Base-by-base conservation (phyloP, 179 eudicot species). In the Camellia oleifera region DNA sequence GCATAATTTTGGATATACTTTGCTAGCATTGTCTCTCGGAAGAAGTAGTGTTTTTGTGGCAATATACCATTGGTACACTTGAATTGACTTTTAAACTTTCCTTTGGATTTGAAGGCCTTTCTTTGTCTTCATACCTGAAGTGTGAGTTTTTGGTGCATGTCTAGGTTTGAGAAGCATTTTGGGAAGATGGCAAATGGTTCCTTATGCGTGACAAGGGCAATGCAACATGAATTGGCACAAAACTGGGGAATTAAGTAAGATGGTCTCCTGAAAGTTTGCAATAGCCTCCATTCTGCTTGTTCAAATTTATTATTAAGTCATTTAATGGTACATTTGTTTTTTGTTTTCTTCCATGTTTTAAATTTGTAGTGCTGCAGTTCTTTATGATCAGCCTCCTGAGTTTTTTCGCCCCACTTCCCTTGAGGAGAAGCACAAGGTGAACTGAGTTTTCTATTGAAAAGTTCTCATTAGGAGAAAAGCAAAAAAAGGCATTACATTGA, bases 1-100 rank as follows among this genome's bases (percentile, higher is more conserved):
- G 99, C 99, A 96, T 85, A 96, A 96, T 83, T 96, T 96, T 89
- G 99, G 99, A 78, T 96, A 91, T 81, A 96, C 99, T 11, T 84
- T 96, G 63, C 90, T 96, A 71, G 98, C 93, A 67, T 76, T 96
- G 56, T 94, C 98, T 80, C 93, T 96, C 82, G 99, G 99, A 69
- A 88, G 97, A 89, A 89, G 93, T 77, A 96, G 94, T 83, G 85
- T 76, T 65, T 91, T 94, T 85, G 99, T 96, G 74, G 84, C 92
- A 45, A 50, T 89, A 66, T 96, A 94, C 81, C 97, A 78, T 69
- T 96, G 99, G 99, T 95, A 91, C 62, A 58, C 40, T 72, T 75
- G 75, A 2, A 11, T 58, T 8, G 9, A 48, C 52, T 74, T 74
- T 71, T 58, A 26, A 42, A 68, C 56, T 32, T 77, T 70, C 45